Conservation (phyloP, 2,329 filamentous ascomycete genomes). For the Lojkania enalia region DNA sequence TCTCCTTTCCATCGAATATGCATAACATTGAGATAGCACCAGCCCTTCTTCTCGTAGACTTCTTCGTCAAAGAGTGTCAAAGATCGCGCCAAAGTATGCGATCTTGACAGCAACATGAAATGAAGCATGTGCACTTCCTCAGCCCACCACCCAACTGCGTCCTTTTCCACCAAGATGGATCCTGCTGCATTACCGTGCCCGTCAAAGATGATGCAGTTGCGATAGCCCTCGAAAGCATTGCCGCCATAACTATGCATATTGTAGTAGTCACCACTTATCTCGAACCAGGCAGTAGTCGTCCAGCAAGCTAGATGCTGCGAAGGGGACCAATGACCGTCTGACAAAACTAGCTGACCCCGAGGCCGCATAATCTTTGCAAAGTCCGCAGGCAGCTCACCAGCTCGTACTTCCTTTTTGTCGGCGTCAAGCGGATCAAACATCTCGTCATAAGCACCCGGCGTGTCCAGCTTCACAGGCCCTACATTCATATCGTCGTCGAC, state of each 20-base stretch:
- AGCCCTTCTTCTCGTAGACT: constrained; percentile 3
- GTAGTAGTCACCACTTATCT: too few relatives aligned
- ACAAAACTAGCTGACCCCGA: too few relatives aligned
- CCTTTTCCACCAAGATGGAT: too few relatives aligned
- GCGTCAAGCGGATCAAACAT: background rate
- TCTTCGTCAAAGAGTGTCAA: constrained; percentile 8
- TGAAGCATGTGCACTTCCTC: background rate
- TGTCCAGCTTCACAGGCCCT: background rate
- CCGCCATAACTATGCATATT: too few relatives aligned
- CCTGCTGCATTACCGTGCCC: too few relatives aligned
- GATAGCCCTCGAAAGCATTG: too few relatives aligned
- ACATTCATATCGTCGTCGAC: constrained; percentile 2
- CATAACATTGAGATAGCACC: constrained; percentile 14
- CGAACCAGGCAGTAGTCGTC: too few relatives aligned
- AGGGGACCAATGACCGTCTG: too few relatives aligned
- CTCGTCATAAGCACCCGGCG: background rate
- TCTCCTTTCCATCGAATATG: constrained; percentile 5
- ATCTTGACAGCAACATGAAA: constrained; percentile 7
- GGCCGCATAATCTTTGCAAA: too few relatives aligned
- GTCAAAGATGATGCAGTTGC: too few relatives aligned
- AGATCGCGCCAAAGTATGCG: constrained; percentile 2
- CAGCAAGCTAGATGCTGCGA: too few relatives aligned
- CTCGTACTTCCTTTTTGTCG: background rate
- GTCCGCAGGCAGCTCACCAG: too few relatives aligned
- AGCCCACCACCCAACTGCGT: background rate